phyloP scores from a whole-genome alignment of 768 basidiomycete species.

The Tulasnella sp. region DNA sequence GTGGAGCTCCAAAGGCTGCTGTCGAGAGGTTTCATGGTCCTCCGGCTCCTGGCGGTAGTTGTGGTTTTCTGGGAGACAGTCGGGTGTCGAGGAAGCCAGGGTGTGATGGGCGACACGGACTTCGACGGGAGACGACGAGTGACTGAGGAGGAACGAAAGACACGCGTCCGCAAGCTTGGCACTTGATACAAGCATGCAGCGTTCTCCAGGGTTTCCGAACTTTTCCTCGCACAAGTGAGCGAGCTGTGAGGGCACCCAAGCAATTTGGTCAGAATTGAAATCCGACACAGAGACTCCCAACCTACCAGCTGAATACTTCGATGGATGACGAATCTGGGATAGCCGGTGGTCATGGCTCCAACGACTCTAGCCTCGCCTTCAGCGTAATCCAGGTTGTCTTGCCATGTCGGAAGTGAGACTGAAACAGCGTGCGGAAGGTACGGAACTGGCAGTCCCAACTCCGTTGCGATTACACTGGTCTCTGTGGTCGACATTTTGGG shows the following conservation, averaged over 20 bases:
- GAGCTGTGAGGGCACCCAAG: constrained; percentile 45
- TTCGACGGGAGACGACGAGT: constrained; percentile 39
- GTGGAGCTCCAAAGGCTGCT: constrained; percentile 52
- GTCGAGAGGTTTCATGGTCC: constrained; percentile 23
- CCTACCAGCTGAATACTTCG: constrained; percentile 64
- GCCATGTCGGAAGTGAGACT: constrained; percentile 87
- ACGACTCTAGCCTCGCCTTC: constrained; percentile 75
- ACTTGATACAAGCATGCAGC: constrained; percentile 72
- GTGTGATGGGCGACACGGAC: constrained; percentile 60
- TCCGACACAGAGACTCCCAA: not conserved
- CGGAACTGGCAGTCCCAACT: constrained; percentile 19
- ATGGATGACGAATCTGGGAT: constrained; percentile 93
- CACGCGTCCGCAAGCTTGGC: constrained; percentile 65
- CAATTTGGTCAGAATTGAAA: constrained; percentile 5
- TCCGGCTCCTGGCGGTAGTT: not conserved
- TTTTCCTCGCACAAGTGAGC: constrained; percentile 66
- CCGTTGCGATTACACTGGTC: constrained; percentile 1
- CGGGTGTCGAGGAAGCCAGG: constrained; percentile 51
- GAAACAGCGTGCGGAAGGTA: constrained; percentile 75
- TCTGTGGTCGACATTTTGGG: not conserved
- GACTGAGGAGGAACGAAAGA: constrained; percentile 59
- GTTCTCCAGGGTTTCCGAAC: constrained; percentile 63
- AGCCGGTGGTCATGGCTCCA: constrained; percentile 76
- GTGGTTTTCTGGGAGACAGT: constrained; percentile 22
- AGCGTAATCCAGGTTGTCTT: constrained; percentile 85